These are phyloP conservation scores for Didymosphaeria variabile DNA, from an alignment of 2,329 filamentous ascomycete genomes.

Conservation along the genomic window DNA sequence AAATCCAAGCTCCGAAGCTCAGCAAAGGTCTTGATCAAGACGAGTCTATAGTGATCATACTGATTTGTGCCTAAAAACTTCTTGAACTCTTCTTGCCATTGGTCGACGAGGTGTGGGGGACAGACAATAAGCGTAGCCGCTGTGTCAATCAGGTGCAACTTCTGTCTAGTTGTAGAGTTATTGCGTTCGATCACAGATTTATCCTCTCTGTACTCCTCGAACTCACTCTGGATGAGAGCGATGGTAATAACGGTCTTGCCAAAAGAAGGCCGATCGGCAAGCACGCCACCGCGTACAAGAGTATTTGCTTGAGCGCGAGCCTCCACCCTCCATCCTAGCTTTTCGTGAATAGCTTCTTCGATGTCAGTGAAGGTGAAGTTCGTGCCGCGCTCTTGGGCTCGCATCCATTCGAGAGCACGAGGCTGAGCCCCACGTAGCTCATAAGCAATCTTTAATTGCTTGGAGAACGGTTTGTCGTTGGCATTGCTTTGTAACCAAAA, in stretches of 20 bases:
- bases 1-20: constrained; percentile 56
- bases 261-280: constrained; percentile 72
- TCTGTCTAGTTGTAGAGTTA: neutral
- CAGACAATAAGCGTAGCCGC: constrained; percentile 69
- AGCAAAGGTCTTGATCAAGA: constrained; percentile 53
- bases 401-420: constrained; percentile 68
- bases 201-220: constrained; percentile 27
- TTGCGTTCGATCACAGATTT: constrained; percentile 8
- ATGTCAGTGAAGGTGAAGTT: constrained; percentile 55
- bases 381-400: constrained; percentile 59
- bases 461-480: constrained; percentile 30
- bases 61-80: constrained; percentile 57
- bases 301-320: constrained; percentile 56
- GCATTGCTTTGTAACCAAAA: constrained; percentile 58
- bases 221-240: constrained; percentile 62
- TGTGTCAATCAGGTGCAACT: constrained; percentile 51
- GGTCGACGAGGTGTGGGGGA: constrained; percentile 62
- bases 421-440: constrained; percentile 63
- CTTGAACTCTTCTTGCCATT: constrained; percentile 66
- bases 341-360: constrained; percentile 62
- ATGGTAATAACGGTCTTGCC: constrained; percentile 72
- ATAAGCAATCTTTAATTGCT: constrained; percentile 43
- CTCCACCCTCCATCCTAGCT: constrained; percentile 67
- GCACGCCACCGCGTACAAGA: constrained; percentile 65
- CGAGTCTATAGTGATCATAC: constrained; percentile 50